These are phyloP conservation scores for Apium graveolens DNA, from an alignment of 129 eudicot species.

Conservation along the genomic window DNA sequence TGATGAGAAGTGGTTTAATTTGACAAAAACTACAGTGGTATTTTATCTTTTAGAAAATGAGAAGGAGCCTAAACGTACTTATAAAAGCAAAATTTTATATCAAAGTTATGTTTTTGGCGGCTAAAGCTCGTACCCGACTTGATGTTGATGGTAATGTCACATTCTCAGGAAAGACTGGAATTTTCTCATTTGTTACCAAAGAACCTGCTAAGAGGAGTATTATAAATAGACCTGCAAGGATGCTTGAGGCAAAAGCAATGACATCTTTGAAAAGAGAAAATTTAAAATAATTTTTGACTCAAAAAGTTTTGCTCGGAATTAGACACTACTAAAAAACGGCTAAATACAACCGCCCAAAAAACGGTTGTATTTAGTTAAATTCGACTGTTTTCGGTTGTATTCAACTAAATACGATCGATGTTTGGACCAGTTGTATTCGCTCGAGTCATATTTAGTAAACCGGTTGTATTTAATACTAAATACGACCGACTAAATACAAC, in stretches of 20 bases:
- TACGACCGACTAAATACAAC: too few species aligned
- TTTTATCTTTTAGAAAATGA: background rate
- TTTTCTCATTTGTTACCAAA: background rate
- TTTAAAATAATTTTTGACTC: background rate
- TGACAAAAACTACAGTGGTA: background rate
- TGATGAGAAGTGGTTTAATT: background rate
- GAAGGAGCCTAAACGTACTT: background rate
- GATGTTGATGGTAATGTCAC: background rate
- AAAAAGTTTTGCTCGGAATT: background rate
- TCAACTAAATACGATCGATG: too few species aligned
- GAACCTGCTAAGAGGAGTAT: slow-evolving; percentile 2
- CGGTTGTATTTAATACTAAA: too few species aligned
- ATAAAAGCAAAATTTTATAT: background rate
- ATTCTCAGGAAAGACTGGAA: background rate
- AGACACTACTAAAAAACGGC: background rate
- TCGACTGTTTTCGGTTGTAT: too few species aligned
- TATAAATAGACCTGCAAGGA: background rate
- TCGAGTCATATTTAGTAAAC: too few species aligned
- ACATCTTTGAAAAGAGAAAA: background rate
- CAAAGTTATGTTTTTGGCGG: background rate
- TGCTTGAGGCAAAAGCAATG: slow-evolving; percentile 7
- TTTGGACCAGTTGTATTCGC: too few species aligned
- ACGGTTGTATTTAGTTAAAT: too few species aligned
- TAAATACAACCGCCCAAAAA: too few species aligned
- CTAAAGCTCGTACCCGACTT: background rate